Percentiles rank a stretch among this genome's conserved stretches.
phyloP scores from a whole-genome alignment of 140 eudicot genomes.

The Oenanthe javanica region DNA sequence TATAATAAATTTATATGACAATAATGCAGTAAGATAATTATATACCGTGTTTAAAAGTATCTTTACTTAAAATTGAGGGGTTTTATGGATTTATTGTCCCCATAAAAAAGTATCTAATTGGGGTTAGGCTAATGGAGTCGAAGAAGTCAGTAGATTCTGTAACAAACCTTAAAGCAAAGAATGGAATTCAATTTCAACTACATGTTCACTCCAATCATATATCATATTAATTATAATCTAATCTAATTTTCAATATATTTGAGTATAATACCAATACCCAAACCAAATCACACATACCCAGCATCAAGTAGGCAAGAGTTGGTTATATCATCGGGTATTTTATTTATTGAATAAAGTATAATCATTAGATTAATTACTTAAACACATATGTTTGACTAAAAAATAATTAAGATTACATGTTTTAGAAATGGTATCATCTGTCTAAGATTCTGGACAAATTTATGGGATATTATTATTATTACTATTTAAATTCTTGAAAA shows the following conservation, averaged over 20 bases:
- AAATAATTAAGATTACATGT: background rate
- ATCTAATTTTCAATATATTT: background rate
- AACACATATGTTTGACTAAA: too few species aligned
- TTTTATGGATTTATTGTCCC: background rate
- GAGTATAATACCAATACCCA: background rate
- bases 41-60: background rate
- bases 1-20: background rate
- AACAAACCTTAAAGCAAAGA: constrained; percentile 7
- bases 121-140: background rate
- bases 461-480: background rate
- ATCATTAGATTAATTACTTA: background rate
- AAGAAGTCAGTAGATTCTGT: constrained; percentile 2
- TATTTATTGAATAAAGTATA: background rate
- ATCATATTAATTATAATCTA: background rate
- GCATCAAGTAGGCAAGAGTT: too few species aligned
- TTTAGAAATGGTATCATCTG: background rate
- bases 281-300: background rate
- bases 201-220: background rate
- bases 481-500: background rate
- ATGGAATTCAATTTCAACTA: background rate
- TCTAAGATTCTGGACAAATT: background rate
- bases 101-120: background rate
- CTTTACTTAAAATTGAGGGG: background rate
- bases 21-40: background rate
- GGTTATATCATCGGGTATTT: too few species aligned